phyloP scores from a whole-genome alignment of 1,139 yeast species.

The Saccharomyces hybrid region DNA sequence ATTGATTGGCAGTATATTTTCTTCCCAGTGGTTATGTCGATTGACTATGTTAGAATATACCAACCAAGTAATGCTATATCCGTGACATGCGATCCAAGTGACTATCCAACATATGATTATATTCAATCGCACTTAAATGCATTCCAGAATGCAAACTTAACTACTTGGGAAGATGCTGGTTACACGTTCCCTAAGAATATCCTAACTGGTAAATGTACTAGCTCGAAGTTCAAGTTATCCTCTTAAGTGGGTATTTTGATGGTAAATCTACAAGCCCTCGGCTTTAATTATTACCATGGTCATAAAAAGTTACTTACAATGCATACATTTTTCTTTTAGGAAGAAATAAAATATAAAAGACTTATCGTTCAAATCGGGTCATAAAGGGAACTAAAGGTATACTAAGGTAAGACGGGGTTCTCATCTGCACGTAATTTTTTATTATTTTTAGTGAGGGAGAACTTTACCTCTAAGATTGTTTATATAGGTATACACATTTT shows the following conservation, averaged over 20 bases:
- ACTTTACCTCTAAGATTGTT: neutral
- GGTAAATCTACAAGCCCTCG: neutral
- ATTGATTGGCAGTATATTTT: constrained; percentile 63
- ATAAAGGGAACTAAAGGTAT: neutral
- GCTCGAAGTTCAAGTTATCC: constrained; percentile 18
- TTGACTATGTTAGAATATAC: constrained; percentile 72
- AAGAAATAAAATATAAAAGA: neutral
- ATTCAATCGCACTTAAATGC: constrained; percentile 57
- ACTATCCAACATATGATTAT: constrained; percentile 65
- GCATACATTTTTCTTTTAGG: neutral
- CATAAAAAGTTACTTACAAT: neutral
- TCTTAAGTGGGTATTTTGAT: neutral
- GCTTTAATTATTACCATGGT: neutral
- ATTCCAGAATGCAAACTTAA: constrained; percentile 53
- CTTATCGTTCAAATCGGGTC: neutral
- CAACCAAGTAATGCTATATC: constrained; percentile 50
- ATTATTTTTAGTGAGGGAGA: neutral
- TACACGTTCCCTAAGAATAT: constrained; percentile 53
- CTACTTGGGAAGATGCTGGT: constrained; percentile 61
- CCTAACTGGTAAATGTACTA: constrained; percentile 39
- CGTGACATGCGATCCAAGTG: constrained; percentile 67
- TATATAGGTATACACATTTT: neutral
- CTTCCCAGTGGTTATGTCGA: constrained; percentile 58
- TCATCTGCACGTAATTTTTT: neutral
- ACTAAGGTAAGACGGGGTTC: neutral